These are phyloP conservation scores for Metschnikowia bowlesiae DNA, from an alignment of 805 yeast genomes.

Conservation along the genomic window DNA sequence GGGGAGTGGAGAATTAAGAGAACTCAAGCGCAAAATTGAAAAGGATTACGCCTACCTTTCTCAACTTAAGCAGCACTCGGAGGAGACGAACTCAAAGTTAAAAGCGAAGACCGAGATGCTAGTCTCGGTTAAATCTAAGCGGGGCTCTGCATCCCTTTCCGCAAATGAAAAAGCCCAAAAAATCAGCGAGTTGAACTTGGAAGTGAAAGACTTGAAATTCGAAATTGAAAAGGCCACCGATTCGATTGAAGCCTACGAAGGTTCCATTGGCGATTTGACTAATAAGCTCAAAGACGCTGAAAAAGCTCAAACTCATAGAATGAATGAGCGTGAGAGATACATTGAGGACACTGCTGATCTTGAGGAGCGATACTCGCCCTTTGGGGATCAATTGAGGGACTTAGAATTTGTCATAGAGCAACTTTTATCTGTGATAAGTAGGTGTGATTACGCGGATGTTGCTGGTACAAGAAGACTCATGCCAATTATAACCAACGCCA, in stretches of 20 bases:
- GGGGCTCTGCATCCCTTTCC: constrained; percentile 2
- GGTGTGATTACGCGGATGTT: constrained; percentile 85
- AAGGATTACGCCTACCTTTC: constrained; percentile 9
- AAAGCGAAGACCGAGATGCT: constrained; percentile 14
- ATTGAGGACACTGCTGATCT: constrained; percentile 10
- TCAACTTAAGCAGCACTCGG: constrained; percentile 6
- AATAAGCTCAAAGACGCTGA: constrained; percentile 7
- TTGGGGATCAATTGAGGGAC: constrained; percentile 48
- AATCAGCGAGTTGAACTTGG: constrained; percentile 7
- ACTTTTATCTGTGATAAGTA: constrained; percentile 58
- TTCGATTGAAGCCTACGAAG: constrained; percentile 6
- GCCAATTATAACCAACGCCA: constrained; percentile 42
- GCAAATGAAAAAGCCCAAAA: constrained; percentile 1
- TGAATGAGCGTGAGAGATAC: constrained; percentile 10
- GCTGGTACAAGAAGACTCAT: constrained; percentile 79
- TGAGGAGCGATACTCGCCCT: constrained; percentile 23
- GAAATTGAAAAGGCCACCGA: constrained; percentile 6
- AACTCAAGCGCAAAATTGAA: constrained; percentile 8
- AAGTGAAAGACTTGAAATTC: constrained; percentile 8
- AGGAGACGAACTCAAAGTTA: constrained; percentile 1
- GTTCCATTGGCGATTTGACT: constrained; percentile 6
- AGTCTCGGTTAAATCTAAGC: constrained; percentile 3
- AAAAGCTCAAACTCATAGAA: constrained; percentile 12
- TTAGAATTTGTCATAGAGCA: constrained; percentile 74
- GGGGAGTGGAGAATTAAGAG: constrained; percentile 9